Evolutionary conservation across 352 stramenopile species (phyloP).

Genomic region (Globisporangium takayamanum): DNA sequence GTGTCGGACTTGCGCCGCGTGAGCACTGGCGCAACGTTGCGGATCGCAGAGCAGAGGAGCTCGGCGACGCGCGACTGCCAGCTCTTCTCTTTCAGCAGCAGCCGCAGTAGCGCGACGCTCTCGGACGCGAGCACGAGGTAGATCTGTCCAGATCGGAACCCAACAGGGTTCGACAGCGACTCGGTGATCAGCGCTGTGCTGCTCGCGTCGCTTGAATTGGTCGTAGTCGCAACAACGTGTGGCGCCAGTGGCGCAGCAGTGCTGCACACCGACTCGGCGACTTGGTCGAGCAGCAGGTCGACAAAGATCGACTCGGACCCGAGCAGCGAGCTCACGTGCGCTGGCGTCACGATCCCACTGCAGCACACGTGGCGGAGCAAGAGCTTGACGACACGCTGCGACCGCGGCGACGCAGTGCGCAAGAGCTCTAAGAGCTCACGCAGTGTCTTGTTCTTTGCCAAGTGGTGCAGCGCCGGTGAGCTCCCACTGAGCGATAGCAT

Average conservation of each 20-base stretch:
- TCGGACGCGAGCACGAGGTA: constrained; percentile 73
- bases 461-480: constrained; percentile 44
- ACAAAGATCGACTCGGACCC: constrained; percentile 76
- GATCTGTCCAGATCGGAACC: constrained; percentile 77
- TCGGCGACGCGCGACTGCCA: constrained; percentile 63
- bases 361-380: constrained; percentile 66
- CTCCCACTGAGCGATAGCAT: constrained; percentile 75
- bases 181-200: constrained; percentile 36
- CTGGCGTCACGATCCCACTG: constrained; percentile 59
- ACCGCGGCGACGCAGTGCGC: constrained; percentile 64
- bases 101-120: constrained; percentile 70
- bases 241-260: constrained; percentile 58
- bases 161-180: constrained; percentile 75
- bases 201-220: constrained; percentile 18
- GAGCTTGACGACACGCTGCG: constrained; percentile 78
- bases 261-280: constrained; percentile 80
- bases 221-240: constrained; percentile 34
- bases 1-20: constrained; percentile 26
- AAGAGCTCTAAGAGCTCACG: constrained; percentile 75
- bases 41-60: constrained; percentile 60
- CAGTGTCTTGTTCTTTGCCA: constrained; percentile 56
- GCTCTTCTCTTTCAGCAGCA: constrained; percentile 56
- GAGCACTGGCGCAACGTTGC: constrained; percentile 67
- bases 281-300: constrained; percentile 82
- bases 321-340: constrained; percentile 60